These are phyloP conservation scores for Lepidopterella palustris DNA, from an alignment of 495 filamentous ascomycete species.

Conservation along the genomic window DNA sequence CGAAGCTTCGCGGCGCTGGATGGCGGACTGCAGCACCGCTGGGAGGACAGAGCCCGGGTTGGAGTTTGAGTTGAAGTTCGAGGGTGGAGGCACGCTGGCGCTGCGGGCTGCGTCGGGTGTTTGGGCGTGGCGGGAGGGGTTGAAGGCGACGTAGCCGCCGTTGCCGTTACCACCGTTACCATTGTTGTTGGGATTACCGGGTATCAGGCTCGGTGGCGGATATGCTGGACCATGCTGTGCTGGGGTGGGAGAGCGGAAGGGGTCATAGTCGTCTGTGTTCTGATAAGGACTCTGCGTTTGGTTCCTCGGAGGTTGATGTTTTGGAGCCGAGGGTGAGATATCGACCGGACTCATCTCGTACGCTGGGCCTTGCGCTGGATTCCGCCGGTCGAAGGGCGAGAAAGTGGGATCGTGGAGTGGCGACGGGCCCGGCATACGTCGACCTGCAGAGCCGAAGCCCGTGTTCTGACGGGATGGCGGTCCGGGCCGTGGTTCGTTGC, in stretches of 20 bases:
- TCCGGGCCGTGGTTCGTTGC: constrained; percentile 6
- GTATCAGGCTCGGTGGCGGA: neutral
- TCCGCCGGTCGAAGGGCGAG: constrained; percentile 21
- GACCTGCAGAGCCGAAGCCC: constrained; percentile 3
- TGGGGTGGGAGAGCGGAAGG: neutral
- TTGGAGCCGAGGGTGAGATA: constrained; percentile 6
- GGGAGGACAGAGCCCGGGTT: constrained; percentile 23
- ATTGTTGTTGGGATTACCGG: neutral
- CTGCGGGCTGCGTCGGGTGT: neutral
- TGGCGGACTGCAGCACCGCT: constrained; percentile 22
- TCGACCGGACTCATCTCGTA: constrained; percentile 32
- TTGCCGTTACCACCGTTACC: neutral
- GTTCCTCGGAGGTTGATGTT: constrained; percentile 1
- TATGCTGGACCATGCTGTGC: neutral
- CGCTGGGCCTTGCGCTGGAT: constrained; percentile 10
- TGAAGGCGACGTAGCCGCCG: constrained; percentile 26
- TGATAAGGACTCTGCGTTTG: neutral
- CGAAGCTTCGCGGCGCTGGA: constrained; percentile 26
- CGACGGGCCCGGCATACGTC: constrained; percentile 3
- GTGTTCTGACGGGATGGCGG: constrained; percentile 11
- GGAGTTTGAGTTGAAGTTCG: constrained; percentile 15
- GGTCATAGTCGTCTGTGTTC: constrained; percentile 5
- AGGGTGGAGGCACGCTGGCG: constrained; percentile 9
- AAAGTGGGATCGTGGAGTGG: constrained; percentile 15
- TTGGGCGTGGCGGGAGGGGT: constrained; percentile 6